Evolutionary conservation across 2,329 filamentous ascomycete genomes (phyloP), one percentile per base, ranked within the genome.

Genomic region (Phialocephala subalpina): DNA sequence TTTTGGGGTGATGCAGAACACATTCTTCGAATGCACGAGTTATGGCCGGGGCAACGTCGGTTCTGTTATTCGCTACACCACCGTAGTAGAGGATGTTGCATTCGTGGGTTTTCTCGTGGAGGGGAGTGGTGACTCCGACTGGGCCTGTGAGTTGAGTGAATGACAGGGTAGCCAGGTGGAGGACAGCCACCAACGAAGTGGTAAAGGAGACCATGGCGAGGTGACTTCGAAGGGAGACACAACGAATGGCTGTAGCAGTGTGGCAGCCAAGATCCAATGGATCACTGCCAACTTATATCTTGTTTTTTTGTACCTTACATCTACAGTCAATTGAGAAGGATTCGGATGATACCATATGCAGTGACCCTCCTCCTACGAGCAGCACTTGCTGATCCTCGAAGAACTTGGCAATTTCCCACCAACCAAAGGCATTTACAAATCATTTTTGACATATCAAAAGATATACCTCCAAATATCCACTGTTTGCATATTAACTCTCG

Each of bases 51-150:
- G 70, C 70, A n/a, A 76, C 63, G 49, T 75, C 69, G 2, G 74
- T 76, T 16, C 55, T 56, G 40, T 75, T 75, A 59, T 76, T 72
- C 1, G 69, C 67, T 8, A 71, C 66, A 4, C 69, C 74, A 9
- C 74, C 74, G 45, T 75, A 76, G 63, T 75, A 42, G 12, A 75
- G 65, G 38, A 76, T 66, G 47, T 69, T 76, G 67, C 74, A 76
- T 42, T 70, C 66, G 9, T 61, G 61, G 8, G 47, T 72, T 60
- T 75, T 75, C 5, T 67, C 11, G 5, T 59, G 53, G 16, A 75
- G 63, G 11, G 53, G n/a, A 8, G 73, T 76, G 9, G 71, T 73
- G 35, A 72, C 72, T n/a, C 73, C 74, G 22, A 75, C 71, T 22
- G 57, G 57, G 36, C 57, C 57, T 35, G 42, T 59, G 16, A 59